phyloP scores from a whole-genome alignment of 345 rosid genomes.

The Populus pruinosa region DNA sequence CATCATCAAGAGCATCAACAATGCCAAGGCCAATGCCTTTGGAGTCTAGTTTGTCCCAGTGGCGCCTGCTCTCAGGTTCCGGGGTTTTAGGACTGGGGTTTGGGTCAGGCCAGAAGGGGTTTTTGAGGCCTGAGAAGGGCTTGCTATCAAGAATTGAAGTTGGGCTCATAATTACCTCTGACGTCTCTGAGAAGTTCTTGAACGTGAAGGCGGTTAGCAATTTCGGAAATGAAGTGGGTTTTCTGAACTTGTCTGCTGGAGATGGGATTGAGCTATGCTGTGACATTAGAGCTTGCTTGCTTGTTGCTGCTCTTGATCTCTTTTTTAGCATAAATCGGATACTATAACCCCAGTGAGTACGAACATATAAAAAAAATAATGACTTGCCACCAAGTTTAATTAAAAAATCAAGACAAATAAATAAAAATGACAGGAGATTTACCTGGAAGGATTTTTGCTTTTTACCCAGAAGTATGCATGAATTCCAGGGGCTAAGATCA shows the following conservation, averaged over 20 bases:
- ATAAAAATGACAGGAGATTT: not conserved
- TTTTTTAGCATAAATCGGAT: conserved; percentile 27
- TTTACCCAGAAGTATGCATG: conserved; percentile 16
- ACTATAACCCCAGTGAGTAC: not conserved
- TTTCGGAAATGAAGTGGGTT: conserved; percentile 57
- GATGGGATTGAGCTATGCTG: conserved; percentile 36
- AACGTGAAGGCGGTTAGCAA: conserved; percentile 55
- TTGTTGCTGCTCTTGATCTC: conserved; percentile 31
- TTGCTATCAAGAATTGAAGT: conserved; percentile 83
- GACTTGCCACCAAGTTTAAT: not conserved
- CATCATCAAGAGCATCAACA: conserved; percentile 54
- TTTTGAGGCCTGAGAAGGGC: conserved; percentile 60
- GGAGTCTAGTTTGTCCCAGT: conserved; percentile 48
- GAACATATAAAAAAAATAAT: not conserved
- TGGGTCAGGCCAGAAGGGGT: conserved; percentile 55
- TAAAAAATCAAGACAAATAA: not conserved
- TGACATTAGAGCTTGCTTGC: conserved; percentile 46
- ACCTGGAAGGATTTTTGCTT: conserved; percentile 18
- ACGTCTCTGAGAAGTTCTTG: conserved; percentile 48
- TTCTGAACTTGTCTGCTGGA: conserved; percentile 39
- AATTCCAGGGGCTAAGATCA: conserved; percentile 20
- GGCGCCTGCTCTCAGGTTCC: conserved; percentile 36
- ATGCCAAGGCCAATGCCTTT: conserved; percentile 67
- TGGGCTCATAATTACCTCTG: conserved; percentile 64
- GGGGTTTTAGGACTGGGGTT: conserved; percentile 32